Percentiles rank a stretch among this genome's conserved stretches.
These are phyloP conservation scores for Venturia effusa DNA, from an alignment of 2,329 filamentous ascomycete species.

Conservation along the genomic window DNA sequence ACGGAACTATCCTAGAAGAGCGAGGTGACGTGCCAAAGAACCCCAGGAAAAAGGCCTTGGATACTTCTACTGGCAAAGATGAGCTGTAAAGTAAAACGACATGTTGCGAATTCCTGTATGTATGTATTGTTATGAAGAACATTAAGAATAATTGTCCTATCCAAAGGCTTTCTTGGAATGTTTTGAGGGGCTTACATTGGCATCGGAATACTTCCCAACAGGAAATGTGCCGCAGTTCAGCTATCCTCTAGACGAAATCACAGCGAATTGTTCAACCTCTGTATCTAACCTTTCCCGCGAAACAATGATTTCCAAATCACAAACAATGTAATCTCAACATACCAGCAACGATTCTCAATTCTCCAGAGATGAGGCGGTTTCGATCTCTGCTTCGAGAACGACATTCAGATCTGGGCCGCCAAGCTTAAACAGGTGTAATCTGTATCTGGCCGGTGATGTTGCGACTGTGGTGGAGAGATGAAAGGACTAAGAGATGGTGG, in stretches of 20 bases:
- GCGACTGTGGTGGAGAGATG: not conserved
- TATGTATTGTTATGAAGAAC: not conserved
- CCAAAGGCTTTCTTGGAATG: no score
- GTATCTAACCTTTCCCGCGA: no score
- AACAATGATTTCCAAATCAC: no score
- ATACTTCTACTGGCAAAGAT: conserved; percentile 19
- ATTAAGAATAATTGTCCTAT: not conserved
- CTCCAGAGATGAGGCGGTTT: no score
- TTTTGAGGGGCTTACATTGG: no score
- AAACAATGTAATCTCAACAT: no score
- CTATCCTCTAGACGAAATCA: no score
- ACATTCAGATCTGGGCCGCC: not conserved
- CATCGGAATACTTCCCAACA: no score
- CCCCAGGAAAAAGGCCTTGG: conserved; percentile 53
- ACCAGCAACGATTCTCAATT: no score
- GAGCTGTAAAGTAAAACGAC: not conserved
- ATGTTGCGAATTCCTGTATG: not conserved
- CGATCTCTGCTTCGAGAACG: no score
- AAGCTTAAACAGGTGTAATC: not conserved
- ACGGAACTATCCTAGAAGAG: conserved; percentile 32
- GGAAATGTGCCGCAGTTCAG: no score
- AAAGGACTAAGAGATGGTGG: not conserved
- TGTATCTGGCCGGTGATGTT: not conserved
- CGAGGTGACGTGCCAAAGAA: conserved; percentile 32
- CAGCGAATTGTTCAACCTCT: no score